Base-by-base conservation (phyloP, 2,329 filamentous ascomycete species). In the Diaporthe sp. region DNA sequence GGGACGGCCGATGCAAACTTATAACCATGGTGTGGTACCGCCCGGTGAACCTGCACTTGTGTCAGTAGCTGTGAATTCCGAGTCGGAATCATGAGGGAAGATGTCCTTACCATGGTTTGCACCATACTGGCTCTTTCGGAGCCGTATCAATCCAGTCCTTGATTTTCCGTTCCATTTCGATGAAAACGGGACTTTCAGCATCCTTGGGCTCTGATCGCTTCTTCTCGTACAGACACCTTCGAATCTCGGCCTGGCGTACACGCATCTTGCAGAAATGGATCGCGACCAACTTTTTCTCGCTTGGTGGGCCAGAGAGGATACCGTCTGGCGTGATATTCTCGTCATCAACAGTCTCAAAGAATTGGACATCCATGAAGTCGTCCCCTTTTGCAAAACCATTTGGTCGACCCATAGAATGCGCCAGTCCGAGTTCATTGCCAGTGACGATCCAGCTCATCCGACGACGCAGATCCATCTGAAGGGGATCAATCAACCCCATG, bases 251-350 rank as follows among this genome's bases (percentile, higher is more conserved):
- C 82, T 98, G 96, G 17, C 96, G 87, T 75, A 97, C 84, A 73
- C 95, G 90, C 95, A 98, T 97, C 81, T 94, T 96, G 86, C 95
- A 95, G 80, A 98, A 97, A 82, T 99, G 96, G 77, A 98, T 95
- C 3, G 95, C 93, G 37, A 98, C 92, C 79, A 94, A 91, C 83
- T 99, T 99, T 81, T 94, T 95, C 78, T 96, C 89, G 51, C 94
- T 95, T 2, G 91, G 88, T 7, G 93, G 93, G 1, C 93, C 94
- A 0, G 92, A 89, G 31, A 92, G 86, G 74, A 98, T 93, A 3
- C 95, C 96, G 46, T 93, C 88, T 2, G 91, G 87, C 1, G 93
- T 96, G 79, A 99, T 98, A 82, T 93, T 93, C 69, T 92, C 89
- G 84, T 99, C 97, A 79, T 95, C 93, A 51, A 95, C 93, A 2